These are phyloP conservation scores for Uronychia setigera DNA, from an alignment of 73 alveolate species.

Conservation along the genomic window DNA sequence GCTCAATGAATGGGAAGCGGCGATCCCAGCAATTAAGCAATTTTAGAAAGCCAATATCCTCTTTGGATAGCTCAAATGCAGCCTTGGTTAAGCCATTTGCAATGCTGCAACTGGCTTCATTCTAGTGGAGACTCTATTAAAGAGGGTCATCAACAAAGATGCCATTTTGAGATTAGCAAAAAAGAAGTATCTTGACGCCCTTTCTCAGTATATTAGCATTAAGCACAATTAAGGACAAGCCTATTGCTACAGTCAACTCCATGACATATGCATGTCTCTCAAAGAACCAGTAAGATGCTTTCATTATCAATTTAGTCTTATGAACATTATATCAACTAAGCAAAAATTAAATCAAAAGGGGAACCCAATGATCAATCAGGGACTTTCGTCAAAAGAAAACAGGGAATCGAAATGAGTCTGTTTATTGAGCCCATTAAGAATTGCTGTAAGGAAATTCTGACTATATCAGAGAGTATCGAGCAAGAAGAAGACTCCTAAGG, in stretches of 20 bases:
- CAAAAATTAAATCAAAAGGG: background rate
- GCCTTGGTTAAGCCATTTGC: slow-evolving; percentile 26
- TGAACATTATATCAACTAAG: background rate
- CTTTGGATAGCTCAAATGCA: slow-evolving; percentile 16
- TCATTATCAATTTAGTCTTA: background rate
- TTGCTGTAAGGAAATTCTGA: too few relatives aligned
- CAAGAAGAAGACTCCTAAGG: too few relatives aligned
- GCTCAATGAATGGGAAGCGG: slow-evolving; percentile 11
- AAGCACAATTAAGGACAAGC: slow-evolving; percentile 15
- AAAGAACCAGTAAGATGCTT: background rate
- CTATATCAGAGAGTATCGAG: too few relatives aligned
- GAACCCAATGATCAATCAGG: background rate
- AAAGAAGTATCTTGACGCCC: slow-evolving; percentile 20
- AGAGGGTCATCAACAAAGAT: background rate
- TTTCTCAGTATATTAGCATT: slow-evolving; percentile 1
- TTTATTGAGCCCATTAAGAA: slow-evolving; percentile 25
- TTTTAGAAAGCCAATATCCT: slow-evolving; percentile 17
- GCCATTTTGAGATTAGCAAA: background rate
- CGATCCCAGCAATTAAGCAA: slow-evolving; percentile 25
- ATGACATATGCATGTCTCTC: slow-evolving; percentile 18
- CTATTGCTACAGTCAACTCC: slow-evolving; percentile 15
- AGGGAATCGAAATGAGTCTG: slow-evolving; percentile 27
- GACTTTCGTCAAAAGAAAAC: slow-evolving; percentile 21
- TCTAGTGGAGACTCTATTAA: background rate
- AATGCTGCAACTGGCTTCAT: slow-evolving; percentile 25